phyloP scores from a whole-genome alignment of 148 eudicot species.

The Agrostemma githago region DNA sequence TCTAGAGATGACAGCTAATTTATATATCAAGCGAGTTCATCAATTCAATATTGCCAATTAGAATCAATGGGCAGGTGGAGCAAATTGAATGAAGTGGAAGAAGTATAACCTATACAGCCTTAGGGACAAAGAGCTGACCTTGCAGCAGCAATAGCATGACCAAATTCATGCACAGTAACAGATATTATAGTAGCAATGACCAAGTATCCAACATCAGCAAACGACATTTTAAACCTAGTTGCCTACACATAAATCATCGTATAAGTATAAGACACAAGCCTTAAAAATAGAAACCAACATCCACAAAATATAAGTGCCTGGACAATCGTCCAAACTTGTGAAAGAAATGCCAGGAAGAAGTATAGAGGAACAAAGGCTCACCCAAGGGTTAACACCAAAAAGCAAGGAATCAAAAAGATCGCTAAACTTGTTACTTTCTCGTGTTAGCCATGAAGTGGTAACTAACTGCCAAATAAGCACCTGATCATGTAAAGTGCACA shows the following conservation, averaged over 20 bases:
- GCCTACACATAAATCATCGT: constrained; percentile 36
- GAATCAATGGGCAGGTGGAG: background rate
- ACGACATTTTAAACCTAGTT: constrained; percentile 41
- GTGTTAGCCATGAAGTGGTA: constrained; percentile 35
- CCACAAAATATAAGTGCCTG: too few relatives aligned
- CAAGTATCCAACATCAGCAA: constrained; percentile 54
- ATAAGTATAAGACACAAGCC: background rate
- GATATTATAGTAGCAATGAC: constrained; percentile 56
- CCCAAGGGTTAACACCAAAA: constrained; percentile 57
- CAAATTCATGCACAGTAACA: constrained; percentile 75
- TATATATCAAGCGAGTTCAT: background rate
- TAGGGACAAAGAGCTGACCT: constrained; percentile 49
- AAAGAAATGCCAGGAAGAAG: constrained; percentile 10
- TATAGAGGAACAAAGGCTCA: constrained; percentile 28
- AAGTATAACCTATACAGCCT: background rate
- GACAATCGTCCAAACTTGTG: background rate
- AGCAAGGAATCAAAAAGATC: constrained; percentile 47
- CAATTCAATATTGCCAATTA: background rate
- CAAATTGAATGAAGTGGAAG: background rate
- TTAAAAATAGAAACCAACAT: background rate
- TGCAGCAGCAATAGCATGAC: constrained; percentile 94
- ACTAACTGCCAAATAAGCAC: constrained; percentile 55
- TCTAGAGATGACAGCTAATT: constrained; percentile 8
- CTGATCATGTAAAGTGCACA: constrained; percentile 30
- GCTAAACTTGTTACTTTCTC: constrained; percentile 33